Conservation (phyloP, 208 protist species). For the Leishmania amazonensis region DNA sequence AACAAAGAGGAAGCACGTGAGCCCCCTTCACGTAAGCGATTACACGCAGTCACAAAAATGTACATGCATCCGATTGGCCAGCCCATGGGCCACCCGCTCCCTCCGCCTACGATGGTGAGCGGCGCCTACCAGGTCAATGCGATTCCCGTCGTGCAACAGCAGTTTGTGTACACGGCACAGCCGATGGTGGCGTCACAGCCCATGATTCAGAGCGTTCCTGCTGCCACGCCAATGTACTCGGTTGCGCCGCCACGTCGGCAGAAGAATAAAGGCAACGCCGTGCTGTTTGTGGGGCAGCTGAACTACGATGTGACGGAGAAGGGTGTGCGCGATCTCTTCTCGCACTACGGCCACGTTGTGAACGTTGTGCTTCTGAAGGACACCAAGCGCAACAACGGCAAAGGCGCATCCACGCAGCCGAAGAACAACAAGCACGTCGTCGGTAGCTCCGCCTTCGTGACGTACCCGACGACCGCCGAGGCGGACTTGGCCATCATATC, state of each 20-base stretch:
- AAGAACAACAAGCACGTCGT: conserved; percentile 34
- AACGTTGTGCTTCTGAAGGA: conserved; percentile 49
- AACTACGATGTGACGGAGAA: conserved; percentile 43
- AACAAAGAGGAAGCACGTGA: not conserved
- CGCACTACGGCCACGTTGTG: conserved; percentile 36
- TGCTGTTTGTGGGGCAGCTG: conserved; percentile 54
- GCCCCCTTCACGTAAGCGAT: not conserved
- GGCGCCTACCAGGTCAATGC: conserved; percentile 7
- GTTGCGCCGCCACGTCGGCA: conserved; percentile 20
- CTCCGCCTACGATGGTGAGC: not conserved
- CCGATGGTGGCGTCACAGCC: conserved; percentile 17
- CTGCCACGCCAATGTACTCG: conserved; percentile 11
- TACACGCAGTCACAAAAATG: conserved; percentile 3
- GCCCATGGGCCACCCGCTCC: conserved; percentile 5
- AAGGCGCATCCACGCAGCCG: not conserved
- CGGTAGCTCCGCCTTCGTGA: conserved; percentile 48
- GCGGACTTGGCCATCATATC: conserved; percentile 58
- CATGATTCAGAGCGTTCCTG: conserved; percentile 2
- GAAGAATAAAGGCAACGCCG: conserved; percentile 36
- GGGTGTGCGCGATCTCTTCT: conserved; percentile 42
- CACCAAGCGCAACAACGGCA: conserved; percentile 18
- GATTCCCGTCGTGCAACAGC: conserved; percentile 22
- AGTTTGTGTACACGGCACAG: conserved; percentile 22
- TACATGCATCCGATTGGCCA: conserved; percentile 20
- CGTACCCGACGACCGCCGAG: conserved; percentile 47